Evolutionary conservation across 2,329 filamentous ascomycete species (phyloP).

Genomic region (Tolypocladium endophyticum): DNA sequence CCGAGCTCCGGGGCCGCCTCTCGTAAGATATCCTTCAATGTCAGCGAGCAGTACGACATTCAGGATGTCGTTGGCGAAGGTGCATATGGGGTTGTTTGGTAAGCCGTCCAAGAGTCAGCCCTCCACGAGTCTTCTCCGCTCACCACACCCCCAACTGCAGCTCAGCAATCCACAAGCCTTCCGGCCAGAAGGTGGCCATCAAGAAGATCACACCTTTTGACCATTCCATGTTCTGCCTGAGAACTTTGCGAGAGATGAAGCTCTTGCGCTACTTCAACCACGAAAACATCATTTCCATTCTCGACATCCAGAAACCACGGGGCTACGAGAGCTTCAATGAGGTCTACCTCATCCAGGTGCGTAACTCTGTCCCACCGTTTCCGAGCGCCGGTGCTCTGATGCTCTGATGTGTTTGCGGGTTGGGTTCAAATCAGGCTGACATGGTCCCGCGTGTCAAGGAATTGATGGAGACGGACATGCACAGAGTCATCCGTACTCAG

Average conservation of each 20-base stretch:
- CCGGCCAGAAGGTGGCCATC: conserved; percentile 96
- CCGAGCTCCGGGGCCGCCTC: conserved; percentile 51
- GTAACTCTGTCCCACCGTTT: conserved; percentile 8
- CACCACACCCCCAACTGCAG: conserved; percentile 31
- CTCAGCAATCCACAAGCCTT: conserved; percentile 96
- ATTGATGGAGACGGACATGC: conserved; percentile 99
- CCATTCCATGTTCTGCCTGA: conserved; percentile 96
- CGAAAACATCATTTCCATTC: conserved; percentile 98
- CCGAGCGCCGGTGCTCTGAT: neutral
- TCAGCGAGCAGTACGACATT: conserved; percentile 98
- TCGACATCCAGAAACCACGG: conserved; percentile 96
- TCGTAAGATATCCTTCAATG: conserved; percentile 98
- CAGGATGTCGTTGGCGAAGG: conserved; percentile 98
- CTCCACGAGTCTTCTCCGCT: neutral
- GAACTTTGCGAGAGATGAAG: conserved; percentile 98
- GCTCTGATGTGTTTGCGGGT: neutral
- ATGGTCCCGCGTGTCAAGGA: conserved; percentile 49
- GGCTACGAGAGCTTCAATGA: conserved; percentile 95
- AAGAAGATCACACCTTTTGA: conserved; percentile 99
- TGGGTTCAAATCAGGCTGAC: neutral
- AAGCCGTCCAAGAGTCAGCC: conserved; percentile 25
- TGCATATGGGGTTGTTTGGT: conserved; percentile 98
- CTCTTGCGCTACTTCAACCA: conserved; percentile 97
- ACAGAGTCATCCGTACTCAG: conserved; percentile 95
- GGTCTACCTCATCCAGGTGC: conserved; percentile 95